phyloP scores from a whole-genome alignment of 805 yeast genomes.

The Lipomyces mesembrius region DNA sequence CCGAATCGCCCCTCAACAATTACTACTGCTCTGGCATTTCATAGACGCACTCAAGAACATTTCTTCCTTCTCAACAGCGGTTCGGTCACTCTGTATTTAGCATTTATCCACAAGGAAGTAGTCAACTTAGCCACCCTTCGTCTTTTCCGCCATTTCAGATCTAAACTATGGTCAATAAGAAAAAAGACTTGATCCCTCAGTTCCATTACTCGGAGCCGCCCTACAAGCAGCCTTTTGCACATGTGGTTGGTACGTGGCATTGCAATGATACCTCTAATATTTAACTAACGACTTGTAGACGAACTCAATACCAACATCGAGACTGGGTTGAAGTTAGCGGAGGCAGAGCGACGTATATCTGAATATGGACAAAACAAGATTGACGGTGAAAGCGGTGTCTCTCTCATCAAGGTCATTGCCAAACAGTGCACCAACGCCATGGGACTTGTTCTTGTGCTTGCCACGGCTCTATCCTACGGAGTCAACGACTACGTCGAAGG shows the following conservation, averaged over 20 bases:
- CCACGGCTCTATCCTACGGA: conserved; percentile 62
- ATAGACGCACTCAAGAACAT: background rate
- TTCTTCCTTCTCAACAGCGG: too few relatives aligned
- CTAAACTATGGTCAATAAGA: conserved; percentile 20
- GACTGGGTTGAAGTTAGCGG: conserved; percentile 54
- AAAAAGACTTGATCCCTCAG: conserved; percentile 7
- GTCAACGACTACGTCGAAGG: conserved; percentile 81
- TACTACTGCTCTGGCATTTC: too few relatives aligned
- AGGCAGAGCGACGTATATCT: conserved; percentile 44
- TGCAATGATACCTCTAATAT: background rate
- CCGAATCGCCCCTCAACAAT: background rate
- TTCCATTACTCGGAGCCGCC: conserved; percentile 18
- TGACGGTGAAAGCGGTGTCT: conserved; percentile 63
- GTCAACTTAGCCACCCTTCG: background rate
- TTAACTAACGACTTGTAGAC: conserved; percentile 7
- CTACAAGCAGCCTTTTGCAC: conserved; percentile 13
- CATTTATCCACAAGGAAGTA: background rate
- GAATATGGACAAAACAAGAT: conserved; percentile 63
- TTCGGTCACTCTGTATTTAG: too few relatives aligned
- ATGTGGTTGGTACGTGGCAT: conserved; percentile 23
- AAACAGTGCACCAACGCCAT: conserved; percentile 78
- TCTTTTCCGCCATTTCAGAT: too few relatives aligned
- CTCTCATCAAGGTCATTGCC: conserved; percentile 58
- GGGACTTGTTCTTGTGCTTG: conserved; percentile 58
- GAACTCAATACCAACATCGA: conserved; percentile 51